A percentile compares a stretch with the other conserved stretches of the same genome.
phyloP scores from a whole-genome alignment of 306 rosid genomes.

The Prunus kanzakura region DNA sequence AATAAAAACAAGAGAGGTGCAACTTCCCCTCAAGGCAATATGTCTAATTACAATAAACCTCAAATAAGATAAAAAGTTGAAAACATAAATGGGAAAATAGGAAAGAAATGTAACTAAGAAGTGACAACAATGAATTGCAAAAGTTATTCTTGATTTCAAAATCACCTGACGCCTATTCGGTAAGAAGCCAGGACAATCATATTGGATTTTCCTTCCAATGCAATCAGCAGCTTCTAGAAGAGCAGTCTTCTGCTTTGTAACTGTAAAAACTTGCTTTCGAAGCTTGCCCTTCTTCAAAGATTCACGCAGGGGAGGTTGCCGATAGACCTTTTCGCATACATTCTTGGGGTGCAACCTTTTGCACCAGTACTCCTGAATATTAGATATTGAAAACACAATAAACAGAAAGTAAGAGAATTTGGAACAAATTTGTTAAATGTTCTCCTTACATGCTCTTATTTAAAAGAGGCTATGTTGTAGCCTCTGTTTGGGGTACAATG shows the following conservation, averaged over 20 bases:
- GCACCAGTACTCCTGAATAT: conserved; percentile 91
- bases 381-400: conserved; percentile 13
- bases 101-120: neutral
- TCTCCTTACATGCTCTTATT: neutral
- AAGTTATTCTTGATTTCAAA: conserved; percentile 1
- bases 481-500: neutral
- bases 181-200: conserved; percentile 89
- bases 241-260: conserved; percentile 71
- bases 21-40: neutral
- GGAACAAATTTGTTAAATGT: conserved; percentile 1
- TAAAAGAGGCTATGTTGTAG: neutral
- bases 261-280: conserved; percentile 65
- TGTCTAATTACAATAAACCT: neutral
- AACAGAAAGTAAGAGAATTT: neutral
- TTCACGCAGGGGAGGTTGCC: conserved; percentile 90
- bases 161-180: conserved; percentile 89
- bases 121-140: neutral
- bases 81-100: neutral
- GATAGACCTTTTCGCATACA: conserved; percentile 90
- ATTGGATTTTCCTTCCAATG: conserved; percentile 87
- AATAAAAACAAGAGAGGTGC: neutral
- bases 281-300: conserved; percentile 79
- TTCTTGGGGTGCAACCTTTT: conserved; percentile 89
- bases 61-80: neutral
- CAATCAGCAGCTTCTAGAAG: conserved; percentile 82